Conservation (phyloP, 1,284 basidiomycete genomes). For the Apiotrichum sp. region DNA sequence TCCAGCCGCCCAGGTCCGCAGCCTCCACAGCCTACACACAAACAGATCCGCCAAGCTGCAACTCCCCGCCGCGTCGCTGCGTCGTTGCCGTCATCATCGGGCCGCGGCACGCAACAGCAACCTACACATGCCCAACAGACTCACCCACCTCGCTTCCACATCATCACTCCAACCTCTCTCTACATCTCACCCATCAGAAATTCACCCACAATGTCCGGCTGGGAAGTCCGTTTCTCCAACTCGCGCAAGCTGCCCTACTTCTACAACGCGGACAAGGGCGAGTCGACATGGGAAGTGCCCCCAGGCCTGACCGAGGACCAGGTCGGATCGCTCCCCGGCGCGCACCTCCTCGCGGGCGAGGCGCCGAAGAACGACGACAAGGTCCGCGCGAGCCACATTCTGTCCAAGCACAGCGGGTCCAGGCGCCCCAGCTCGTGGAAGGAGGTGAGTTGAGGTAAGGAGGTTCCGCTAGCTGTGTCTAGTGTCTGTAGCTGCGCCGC, state of each 20-base stretch:
- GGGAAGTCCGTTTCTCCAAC: slow-evolving; percentile 79
- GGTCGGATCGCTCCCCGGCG: slow-evolving; percentile 61
- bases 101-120: no score
- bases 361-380: slow-evolving; percentile 40
- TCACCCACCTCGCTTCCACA: no score
- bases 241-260: slow-evolving; percentile 80
- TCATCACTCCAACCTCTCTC: no score
- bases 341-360: slow-evolving; percentile 48
- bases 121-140: no score
- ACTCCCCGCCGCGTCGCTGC: no score
- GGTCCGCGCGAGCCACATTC: slow-evolving; percentile 87
- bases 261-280: slow-evolving; percentile 64
- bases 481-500: no score
- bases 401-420: slow-evolving; percentile 86
- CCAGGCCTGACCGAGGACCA: slow-evolving; percentile 59
- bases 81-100: no score
- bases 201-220: slow-evolving; percentile 36
- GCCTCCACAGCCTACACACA: no score
- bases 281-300: slow-evolving; percentile 82
- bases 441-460: slow-evolving; percentile 56
- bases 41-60: no score
- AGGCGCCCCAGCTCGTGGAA: slow-evolving; percentile 87
- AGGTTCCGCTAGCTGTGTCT: no score
- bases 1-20: no score
- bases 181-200: no score